Evolutionary conservation across 345 rosid species (phyloP).

Genomic region (Brassica incana): DNA sequence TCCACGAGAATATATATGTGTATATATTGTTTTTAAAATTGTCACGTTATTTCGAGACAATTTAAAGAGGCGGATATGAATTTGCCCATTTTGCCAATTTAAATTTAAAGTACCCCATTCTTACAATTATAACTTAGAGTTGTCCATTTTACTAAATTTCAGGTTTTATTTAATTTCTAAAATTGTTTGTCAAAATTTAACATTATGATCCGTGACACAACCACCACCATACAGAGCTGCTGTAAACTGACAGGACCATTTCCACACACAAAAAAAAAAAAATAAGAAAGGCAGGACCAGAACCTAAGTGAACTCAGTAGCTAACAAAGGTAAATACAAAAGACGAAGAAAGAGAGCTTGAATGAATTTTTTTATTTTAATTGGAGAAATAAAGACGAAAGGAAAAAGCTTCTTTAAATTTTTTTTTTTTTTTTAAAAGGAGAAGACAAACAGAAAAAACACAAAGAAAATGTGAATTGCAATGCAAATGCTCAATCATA

Average conservation of each 20-base stretch:
- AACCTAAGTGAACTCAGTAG: constrained; percentile 4
- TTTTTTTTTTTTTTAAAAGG: neutral
- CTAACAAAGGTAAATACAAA: neutral
- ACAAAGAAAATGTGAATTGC: neutral
- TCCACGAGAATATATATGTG: neutral
- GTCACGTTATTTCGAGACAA: constrained; percentile 12
- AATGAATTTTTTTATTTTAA: neutral
- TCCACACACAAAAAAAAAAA: neutral
- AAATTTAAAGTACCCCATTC: too few relatives aligned
- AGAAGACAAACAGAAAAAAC: neutral
- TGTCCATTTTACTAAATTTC: neutral
- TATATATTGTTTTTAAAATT: neutral
- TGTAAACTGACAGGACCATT: neutral
- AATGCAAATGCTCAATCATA: constrained; percentile 15
- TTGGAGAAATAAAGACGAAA: neutral
- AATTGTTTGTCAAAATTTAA: neutral
- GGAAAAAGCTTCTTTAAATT: neutral
- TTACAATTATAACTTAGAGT: too few relatives aligned
- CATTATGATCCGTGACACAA: neutral
- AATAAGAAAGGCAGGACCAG: constrained; percentile 2
- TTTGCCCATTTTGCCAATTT: too few relatives aligned
- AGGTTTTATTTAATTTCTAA: neutral
- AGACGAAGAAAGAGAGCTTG: neutral
- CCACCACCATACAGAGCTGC: neutral
- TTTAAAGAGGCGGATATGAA: neutral